Percentiles rank a stretch among this genome's conserved stretches.
These are phyloP conservation scores for Combretum micranthum DNA, from an alignment of 345 rosid genomes.

Conservation along the genomic window DNA sequence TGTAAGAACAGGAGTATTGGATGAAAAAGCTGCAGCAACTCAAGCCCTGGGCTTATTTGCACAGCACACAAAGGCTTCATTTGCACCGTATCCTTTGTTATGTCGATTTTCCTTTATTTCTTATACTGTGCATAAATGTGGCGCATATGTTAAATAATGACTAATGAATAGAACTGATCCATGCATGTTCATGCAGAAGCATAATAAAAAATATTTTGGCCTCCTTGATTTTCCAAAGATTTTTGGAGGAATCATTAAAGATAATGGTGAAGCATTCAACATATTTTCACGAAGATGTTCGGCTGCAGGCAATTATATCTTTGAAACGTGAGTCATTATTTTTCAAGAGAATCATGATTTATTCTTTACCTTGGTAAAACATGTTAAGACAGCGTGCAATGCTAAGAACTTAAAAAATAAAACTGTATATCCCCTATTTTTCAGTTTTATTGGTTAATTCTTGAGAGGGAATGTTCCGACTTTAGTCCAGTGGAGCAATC, in stretches of 20 bases:
- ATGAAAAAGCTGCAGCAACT: conserved; percentile 99
- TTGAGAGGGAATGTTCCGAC: no score
- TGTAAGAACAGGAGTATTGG: conserved; percentile 92
- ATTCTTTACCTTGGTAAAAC: neutral
- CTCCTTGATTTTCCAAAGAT: conserved; percentile 59
- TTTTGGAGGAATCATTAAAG: conserved; percentile 81
- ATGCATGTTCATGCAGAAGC: neutral
- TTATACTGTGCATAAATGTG: neutral
- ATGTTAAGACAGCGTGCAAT: neutral
- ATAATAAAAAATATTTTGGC: conserved; percentile 4
- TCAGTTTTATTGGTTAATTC: no score
- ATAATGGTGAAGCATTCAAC: conserved; percentile 77
- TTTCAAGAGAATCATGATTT: neutral
- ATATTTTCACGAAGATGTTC: conserved; percentile 98
- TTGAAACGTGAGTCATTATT: conserved; percentile 62
- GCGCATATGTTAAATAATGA: no score
- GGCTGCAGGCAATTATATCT: conserved; percentile 85
- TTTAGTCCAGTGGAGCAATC: no score
- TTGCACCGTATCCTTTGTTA: conserved; percentile 76
- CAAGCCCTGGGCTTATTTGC: conserved; percentile 99
- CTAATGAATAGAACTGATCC: no score
- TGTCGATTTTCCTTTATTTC: neutral
- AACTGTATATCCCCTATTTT: no score
- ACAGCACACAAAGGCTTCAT: conserved; percentile 71
- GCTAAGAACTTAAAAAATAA: no score